Evolutionary conservation across 176 grass and related monocot genomes (phyloP), one percentile per base, ranked within the genome.

Genomic region (Musa itinerans): DNA sequence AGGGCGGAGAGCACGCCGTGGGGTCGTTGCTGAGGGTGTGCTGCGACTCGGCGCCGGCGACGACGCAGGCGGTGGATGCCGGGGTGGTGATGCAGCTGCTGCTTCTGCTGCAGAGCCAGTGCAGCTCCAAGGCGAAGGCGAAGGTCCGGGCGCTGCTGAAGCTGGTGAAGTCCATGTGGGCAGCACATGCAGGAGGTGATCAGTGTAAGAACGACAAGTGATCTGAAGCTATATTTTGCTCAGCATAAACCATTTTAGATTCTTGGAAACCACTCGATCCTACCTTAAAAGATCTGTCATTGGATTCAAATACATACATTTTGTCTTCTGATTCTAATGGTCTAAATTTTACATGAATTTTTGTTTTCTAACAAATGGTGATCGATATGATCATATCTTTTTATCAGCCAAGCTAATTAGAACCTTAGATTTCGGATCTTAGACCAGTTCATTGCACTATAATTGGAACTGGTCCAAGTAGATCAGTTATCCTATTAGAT

Each of bases 101-200:
- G 73, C 75, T 94, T 76, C 90, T 99, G 61, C 89, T 98, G 26
- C 94, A 99, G 87, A 94, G 90, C 81, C 95, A 93, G 72, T 87
- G 95, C 81, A 78, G 86, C 64, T 51, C 80, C 78, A 87, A 66
- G 83, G 84, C 82, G 3, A 93, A 89, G 80, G 64, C 63, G 63
- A 91, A 82, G 87, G 90, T 82, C 15, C 89, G 88, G 53, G 76
- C 80, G 20, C 83, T 98, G 86, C 90, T 98, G 54, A 87, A 91
- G 78, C 79, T 98, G 49, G 62, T 98, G 63, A 91, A 78, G 53
- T 82, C 84, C 69, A 81, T 74, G 81, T 98, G 86, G 68, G 43
- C n/a, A 11, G 52, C 59, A 77, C 73, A 68, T 12, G 2, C 24
- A 69, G 70, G 71, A 72, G 54, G 11, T 43, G 34, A 23, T 57